Conservation (phyloP, 805 yeast genomes). For the Nematodospora valgi region DNA sequence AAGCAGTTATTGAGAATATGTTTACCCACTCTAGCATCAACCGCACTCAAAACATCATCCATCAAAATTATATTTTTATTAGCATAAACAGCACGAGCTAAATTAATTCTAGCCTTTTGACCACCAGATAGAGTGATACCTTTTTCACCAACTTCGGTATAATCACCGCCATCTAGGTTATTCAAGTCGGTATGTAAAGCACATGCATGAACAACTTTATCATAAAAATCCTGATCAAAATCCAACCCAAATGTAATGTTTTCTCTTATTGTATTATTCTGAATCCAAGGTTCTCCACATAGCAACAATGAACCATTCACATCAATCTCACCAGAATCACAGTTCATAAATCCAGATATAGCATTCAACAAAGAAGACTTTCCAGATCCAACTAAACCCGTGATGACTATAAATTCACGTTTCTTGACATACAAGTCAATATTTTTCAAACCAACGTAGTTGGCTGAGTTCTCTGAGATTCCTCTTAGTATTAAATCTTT, state of each 20-base stretch:
- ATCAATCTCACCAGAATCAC: conserved; percentile 47
- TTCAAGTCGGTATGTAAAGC: conserved; percentile 63
- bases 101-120: conserved; percentile 76
- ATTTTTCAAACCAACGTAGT: conserved; percentile 44
- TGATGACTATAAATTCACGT: conserved; percentile 71
- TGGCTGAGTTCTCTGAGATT: conserved; percentile 1
- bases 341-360: conserved; percentile 67
- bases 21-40: conserved; percentile 82
- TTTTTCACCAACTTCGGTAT: conserved; percentile 79
- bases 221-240: conserved; percentile 49
- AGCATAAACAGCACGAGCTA: conserved; percentile 78
- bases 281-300: conserved; percentile 79
- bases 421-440: conserved; percentile 51
- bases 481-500: conserved; percentile 5
- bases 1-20: conserved; percentile 72
- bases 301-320: conserved; percentile 52
- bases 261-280: conserved; percentile 72
- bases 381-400: conserved; percentile 83
- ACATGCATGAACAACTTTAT: conserved; percentile 58
- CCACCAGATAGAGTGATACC: conserved; percentile 89
- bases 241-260: conserved; percentile 68
- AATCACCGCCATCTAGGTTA: conserved; percentile 69
- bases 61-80: conserved; percentile 62
- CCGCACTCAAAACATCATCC: conserved; percentile 83
- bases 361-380: conserved; percentile 72